These are phyloP conservation scores for Botryotinia convoluta DNA, from an alignment of 2,329 filamentous ascomycete species.

Conservation along the genomic window DNA sequence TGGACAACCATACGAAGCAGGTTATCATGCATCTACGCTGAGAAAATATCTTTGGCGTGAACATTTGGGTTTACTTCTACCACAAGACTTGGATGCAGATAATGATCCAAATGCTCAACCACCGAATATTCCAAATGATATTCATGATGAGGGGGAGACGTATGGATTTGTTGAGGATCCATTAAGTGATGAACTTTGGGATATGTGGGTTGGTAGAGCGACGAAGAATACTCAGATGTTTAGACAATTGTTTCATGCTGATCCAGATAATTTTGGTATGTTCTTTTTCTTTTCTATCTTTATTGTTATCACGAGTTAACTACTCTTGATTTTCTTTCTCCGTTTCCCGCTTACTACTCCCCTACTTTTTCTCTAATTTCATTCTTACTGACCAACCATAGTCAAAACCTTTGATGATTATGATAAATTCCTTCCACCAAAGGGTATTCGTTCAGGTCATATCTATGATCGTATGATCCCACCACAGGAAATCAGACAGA, in stretches of 20 bases:
- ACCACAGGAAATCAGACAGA: constrained; percentile 66
- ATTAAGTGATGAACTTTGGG: constrained; percentile 62
- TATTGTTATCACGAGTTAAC: no score
- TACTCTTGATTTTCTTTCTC: not conserved
- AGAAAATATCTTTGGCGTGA: constrained; percentile 85
- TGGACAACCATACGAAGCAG: constrained; percentile 71
- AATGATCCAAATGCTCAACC: constrained; percentile 73
- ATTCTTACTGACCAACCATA: constrained; percentile 34
- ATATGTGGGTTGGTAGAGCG: constrained; percentile 67
- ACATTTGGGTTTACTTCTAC: constrained; percentile 76
- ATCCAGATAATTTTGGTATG: constrained; percentile 81
- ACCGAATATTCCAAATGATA: constrained; percentile 66
- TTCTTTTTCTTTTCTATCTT: constrained; percentile 12
- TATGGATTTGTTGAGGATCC: constrained; percentile 70
- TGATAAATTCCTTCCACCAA: constrained; percentile 69
- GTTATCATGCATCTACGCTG: constrained; percentile 78
- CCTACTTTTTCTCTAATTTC: not conserved
- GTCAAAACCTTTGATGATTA: constrained; percentile 91
- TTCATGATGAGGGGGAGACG: constrained; percentile 58
- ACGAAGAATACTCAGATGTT: constrained; percentile 72
- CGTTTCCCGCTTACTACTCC: no score
- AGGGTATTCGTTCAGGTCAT: constrained; percentile 76
- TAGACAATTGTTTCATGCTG: constrained; percentile 78
- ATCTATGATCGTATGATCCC: constrained; percentile 79
- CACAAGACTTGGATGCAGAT: constrained; percentile 66